A percentile compares a stretch with the other conserved stretches of the same genome.
These are phyloP conservation scores for Amoebophrya sp. DNA, from an alignment of 169 alveolate species.

Conservation along the genomic window DNA sequence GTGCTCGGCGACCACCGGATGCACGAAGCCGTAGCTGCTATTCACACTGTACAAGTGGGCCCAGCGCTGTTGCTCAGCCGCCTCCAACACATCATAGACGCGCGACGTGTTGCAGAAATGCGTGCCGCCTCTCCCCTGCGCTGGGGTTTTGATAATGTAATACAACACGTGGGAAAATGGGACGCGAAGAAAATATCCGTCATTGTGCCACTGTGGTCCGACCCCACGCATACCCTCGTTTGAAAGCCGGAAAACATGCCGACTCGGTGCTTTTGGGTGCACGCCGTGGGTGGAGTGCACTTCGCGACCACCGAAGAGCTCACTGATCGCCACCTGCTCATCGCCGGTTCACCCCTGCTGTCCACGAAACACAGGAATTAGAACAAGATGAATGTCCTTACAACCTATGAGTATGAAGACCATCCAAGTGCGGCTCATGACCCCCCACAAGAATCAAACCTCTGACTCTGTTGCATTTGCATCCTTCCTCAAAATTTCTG, in stretches of 20 bases:
- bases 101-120: not conserved
- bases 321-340: not conserved
- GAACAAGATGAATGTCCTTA: too few relatives aligned
- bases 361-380: too few relatives aligned
- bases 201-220: slow-evolving; percentile 28
- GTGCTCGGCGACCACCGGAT: not conserved
- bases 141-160: not conserved
- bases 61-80: not conserved
- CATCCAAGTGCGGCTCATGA: too few relatives aligned
- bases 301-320: not conserved
- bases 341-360: too few relatives aligned
- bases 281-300: not conserved
- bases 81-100: not conserved
- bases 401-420: too few relatives aligned
- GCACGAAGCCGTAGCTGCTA: not conserved
- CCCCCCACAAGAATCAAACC: too few relatives aligned
- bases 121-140: not conserved
- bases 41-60: not conserved
- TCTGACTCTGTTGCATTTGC: too few relatives aligned
- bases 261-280: not conserved
- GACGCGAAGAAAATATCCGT: not conserved
- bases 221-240: not conserved
- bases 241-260: not conserved
- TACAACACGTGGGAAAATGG: not conserved
- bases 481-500: too few relatives aligned